Evolutionary conservation across 768 basidiomycete species (phyloP).

Genomic region (Agrocybe pediades): DNA sequence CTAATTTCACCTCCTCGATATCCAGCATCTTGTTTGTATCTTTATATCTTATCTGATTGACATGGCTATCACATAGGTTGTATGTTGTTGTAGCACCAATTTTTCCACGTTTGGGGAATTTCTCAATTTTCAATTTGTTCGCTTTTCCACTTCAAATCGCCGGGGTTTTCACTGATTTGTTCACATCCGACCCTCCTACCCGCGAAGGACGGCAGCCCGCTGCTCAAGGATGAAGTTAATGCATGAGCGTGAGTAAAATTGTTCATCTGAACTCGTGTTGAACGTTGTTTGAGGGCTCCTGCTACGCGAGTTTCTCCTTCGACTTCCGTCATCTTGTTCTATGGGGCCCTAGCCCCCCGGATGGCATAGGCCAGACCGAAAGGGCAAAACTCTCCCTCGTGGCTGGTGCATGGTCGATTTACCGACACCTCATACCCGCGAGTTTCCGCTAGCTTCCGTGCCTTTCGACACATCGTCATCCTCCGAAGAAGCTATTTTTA

Average conservation of each 20-base stretch:
- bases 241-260: too few species aligned
- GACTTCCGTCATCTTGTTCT: not conserved
- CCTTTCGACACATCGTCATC: constrained; percentile 14
- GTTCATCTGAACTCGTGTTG: too few species aligned
- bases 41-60: constrained; percentile 20
- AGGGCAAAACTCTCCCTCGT: not conserved
- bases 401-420: not conserved
- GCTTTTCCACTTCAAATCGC: not conserved
- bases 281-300: too few species aligned
- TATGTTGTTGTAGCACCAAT: constrained; percentile 21
- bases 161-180: too few species aligned
- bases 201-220: too few species aligned
- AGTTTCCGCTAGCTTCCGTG: constrained; percentile 24
- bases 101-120: constrained; percentile 10
- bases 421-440: too few species aligned
- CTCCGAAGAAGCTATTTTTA: constrained; percentile 3
- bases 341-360: too few species aligned
- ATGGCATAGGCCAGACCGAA: not conserved
- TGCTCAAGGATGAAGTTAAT: too few species aligned
- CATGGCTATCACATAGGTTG: constrained; percentile 21
- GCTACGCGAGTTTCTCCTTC: too few species aligned
- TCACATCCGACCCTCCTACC: too few species aligned
- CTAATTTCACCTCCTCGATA: constrained; percentile 10
- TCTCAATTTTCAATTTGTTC: not conserved
- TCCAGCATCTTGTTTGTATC: not conserved